Conservation (phyloP, 2,329 filamentous ascomycete species). For the Coniella lustricola region DNA sequence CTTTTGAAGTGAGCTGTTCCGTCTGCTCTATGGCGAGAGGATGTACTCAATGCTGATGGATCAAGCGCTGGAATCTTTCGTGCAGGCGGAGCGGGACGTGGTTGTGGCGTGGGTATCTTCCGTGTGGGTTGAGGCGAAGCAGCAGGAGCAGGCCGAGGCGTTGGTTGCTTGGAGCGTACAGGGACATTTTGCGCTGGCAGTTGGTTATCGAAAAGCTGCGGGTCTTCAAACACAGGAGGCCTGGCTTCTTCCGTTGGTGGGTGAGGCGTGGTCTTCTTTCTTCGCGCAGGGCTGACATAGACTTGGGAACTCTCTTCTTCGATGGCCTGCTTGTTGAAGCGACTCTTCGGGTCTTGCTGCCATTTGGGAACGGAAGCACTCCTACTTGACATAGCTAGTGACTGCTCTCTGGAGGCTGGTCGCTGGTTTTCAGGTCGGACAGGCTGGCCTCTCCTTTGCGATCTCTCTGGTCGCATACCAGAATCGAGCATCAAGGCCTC, state of each 20-base stretch:
- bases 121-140: conserved; percentile 39
- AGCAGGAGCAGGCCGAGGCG: conserved; percentile 35
- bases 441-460: conserved; percentile 24
- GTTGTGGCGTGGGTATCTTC: conserved; percentile 33
- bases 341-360: conserved; percentile 54
- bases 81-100: conserved; percentile 37
- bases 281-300: conserved; percentile 79
- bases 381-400: conserved; percentile 39
- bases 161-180: conserved; percentile 32
- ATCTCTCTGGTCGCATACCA: conserved; percentile 48
- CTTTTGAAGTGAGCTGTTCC: conserved; percentile 89
- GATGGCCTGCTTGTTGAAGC: conserved; percentile 63
- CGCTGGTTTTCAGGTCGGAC: conserved; percentile 24
- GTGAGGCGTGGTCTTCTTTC: conserved; percentile 59
- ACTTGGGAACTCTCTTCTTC: conserved; percentile 77
- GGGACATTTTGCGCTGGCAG: conserved; percentile 29
- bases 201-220: conserved; percentile 54
- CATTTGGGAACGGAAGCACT: conserved; percentile 48
- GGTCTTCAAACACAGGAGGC: conserved; percentile 37
- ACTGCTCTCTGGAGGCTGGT: conserved; percentile 37
- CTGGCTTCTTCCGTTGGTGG: conserved; percentile 32
- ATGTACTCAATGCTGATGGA: conserved; percentile 62
- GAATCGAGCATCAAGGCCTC: conserved; percentile 76
- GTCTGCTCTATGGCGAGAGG: conserved; percentile 68
- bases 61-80: conserved; percentile 62